Conservation (phyloP, 202 grass and related monocot species). For the Carex sylvatica region DNA sequence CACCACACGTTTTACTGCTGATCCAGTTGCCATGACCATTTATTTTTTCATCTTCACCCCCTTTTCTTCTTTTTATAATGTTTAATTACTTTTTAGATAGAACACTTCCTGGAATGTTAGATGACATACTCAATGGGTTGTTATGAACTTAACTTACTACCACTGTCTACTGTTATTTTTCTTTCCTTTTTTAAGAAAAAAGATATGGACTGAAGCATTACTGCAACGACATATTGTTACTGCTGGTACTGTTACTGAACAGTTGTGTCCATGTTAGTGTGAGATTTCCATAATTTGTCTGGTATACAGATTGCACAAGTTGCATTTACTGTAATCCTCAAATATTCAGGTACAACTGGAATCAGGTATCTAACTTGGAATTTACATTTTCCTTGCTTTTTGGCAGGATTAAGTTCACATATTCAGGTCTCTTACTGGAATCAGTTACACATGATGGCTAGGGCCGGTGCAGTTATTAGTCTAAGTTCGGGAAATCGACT, state of each 20-base stretch:
- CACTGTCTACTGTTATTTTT: not conserved
- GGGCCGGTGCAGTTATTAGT: constrained; percentile 73
- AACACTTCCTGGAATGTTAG: not conserved
- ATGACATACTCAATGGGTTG: not conserved
- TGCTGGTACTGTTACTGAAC: not conserved
- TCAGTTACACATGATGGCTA: constrained; percentile 41
- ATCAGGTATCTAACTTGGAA: not conserved
- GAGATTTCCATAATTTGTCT: not conserved
- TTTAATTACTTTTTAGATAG: not conserved
- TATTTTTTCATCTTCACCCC: not conserved
- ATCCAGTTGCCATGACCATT: not conserved
- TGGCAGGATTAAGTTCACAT: constrained; percentile 1
- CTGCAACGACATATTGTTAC: not conserved
- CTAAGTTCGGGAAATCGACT: constrained; percentile 82
- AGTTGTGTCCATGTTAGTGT: not conserved
- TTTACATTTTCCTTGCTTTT: not conserved
- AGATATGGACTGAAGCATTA: not conserved
- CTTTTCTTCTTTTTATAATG: not conserved
- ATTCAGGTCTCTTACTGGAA: too few relatives aligned
- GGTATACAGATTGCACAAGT: not conserved
- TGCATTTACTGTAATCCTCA: not conserved
- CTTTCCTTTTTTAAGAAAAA: not conserved
- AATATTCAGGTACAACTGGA: not conserved
- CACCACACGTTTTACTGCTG: not conserved
- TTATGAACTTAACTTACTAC: constrained; percentile 4